Evolutionary conservation across 2,329 filamentous ascomycete species (phyloP), one percentile per base, ranked within the genome.

Genomic region (Aspergillus ustus): DNA sequence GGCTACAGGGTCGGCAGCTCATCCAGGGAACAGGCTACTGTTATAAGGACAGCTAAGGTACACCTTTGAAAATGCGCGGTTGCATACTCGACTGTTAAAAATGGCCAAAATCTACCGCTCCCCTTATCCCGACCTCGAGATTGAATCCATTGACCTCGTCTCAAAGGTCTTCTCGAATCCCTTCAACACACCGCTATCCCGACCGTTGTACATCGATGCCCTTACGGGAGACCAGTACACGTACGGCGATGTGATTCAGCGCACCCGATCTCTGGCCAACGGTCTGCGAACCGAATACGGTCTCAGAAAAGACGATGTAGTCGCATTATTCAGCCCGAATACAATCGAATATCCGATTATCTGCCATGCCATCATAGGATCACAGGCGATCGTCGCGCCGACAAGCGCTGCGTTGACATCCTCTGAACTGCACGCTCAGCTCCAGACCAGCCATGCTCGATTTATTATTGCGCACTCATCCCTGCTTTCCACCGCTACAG

Each of bases 381-480:
- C 46, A 1, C 20, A 22, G 11, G 56, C 56, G 2, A 29, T 58
- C 20, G 20, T 52, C 19, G 37, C 56, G 15, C 34, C 56, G 3
- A 58, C 56, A 37, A 58, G 56, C 34, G 56, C 56, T 7, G 56
- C 56, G 13, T 37, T 58, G 17, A 58, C 56, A 8, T 5, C 56
- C 1, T 9, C 11, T 2, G 56, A 58, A 20, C 46, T 58, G 9
- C 17, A 58, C 17, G 56, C 56, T 2, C 56, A 58, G 28, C 56
- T 58, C 11, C 19, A 52, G 22, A 58, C 48, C 20, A 58, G 56
- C 22, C 11, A 20, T 1, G 56, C 56, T 7, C 11, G 48, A 15
- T 58, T 58, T n/a, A 58, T 58, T 9, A 45, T 58, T n/a, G 56
- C 15, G 3, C 56, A 58, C 37, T 52, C 56, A 2, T 58, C 56